Percentiles rank a stretch among this genome's conserved stretches.
Conservation (phyloP, 257 asterid genomes). For the Penstemon barbatus region DNA sequence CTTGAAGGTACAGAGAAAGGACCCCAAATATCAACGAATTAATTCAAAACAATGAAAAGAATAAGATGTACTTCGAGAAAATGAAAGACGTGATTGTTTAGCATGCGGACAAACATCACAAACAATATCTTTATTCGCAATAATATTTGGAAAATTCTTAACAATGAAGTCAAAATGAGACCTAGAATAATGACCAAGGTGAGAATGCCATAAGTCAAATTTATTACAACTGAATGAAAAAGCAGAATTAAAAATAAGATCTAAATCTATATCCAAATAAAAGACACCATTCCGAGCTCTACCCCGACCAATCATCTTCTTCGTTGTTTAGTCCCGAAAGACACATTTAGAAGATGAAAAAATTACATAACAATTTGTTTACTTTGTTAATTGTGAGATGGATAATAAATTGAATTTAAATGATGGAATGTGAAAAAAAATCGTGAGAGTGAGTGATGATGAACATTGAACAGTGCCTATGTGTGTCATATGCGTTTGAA, state of each 20-base stretch:
- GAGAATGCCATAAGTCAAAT: background rate
- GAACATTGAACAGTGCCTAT: background rate
- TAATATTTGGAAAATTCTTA: background rate
- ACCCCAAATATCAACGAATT: constrained; percentile 11
- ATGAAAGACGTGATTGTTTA: constrained; percentile 6
- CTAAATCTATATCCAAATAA: no score
- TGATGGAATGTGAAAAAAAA: background rate
- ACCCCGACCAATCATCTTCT: constrained; percentile 1
- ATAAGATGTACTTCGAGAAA: constrained; percentile 1
- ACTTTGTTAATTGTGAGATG: background rate
- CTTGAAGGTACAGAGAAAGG: background rate
- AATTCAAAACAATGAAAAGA: constrained; percentile 3
- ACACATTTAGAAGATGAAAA: constrained; percentile 3
- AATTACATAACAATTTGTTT: background rate
- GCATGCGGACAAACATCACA: constrained; percentile 10
- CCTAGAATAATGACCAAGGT: background rate
- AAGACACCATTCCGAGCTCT: background rate
- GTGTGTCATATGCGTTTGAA: constrained; percentile 4
- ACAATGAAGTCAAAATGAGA: background rate
- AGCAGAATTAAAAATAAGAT: no score
- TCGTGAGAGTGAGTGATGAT: background rate
- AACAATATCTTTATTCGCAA: background rate
- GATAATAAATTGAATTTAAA: background rate
- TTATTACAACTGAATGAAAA: no score
- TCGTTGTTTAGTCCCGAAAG: background rate